Conservation (phyloP, 306 rosid genomes). For the Alnus rubra region DNA sequence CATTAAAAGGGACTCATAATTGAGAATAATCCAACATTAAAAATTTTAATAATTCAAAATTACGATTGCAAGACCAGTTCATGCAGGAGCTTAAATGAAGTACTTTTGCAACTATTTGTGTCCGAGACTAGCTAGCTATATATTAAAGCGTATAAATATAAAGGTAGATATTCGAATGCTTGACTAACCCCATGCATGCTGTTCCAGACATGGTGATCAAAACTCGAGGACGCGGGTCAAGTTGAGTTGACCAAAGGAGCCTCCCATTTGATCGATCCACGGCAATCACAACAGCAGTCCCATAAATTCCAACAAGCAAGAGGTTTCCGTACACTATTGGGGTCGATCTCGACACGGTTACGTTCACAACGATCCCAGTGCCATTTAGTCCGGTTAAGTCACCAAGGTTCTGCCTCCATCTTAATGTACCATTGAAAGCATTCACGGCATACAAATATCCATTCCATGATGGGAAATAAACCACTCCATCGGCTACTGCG, state of each 20-base stretch:
- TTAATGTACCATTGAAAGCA: constrained; percentile 27
- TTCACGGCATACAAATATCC: constrained; percentile 37
- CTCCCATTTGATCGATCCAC: constrained; percentile 31
- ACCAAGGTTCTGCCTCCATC: constrained; percentile 38
- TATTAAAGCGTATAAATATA: too few species aligned
- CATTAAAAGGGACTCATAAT: too few species aligned
- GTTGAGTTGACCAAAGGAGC: constrained; percentile 32
- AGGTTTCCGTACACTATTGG: constrained; percentile 29
- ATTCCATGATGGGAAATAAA: constrained; percentile 50
- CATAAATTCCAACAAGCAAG: constrained; percentile 38
- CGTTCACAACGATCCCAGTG: constrained; percentile 36
- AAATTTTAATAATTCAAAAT: too few species aligned
- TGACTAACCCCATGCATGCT: constrained; percentile 31
- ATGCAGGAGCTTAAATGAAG: too few species aligned
- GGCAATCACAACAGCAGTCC: constrained; percentile 40
- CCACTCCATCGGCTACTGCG: constrained; percentile 31
- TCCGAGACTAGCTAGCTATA: too few species aligned
- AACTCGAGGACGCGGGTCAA: constrained; percentile 35
- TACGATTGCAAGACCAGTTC: too few species aligned
- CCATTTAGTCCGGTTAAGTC: constrained; percentile 30
- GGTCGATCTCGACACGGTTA: constrained; percentile 38
- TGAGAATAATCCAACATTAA: too few species aligned
- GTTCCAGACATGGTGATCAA: constrained; percentile 41
- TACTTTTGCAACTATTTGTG: too few species aligned
- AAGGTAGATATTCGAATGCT: neutral